Evolutionary conservation across 768 basidiomycete species (phyloP).

Genomic region (Podaxis rugospora): DNA sequence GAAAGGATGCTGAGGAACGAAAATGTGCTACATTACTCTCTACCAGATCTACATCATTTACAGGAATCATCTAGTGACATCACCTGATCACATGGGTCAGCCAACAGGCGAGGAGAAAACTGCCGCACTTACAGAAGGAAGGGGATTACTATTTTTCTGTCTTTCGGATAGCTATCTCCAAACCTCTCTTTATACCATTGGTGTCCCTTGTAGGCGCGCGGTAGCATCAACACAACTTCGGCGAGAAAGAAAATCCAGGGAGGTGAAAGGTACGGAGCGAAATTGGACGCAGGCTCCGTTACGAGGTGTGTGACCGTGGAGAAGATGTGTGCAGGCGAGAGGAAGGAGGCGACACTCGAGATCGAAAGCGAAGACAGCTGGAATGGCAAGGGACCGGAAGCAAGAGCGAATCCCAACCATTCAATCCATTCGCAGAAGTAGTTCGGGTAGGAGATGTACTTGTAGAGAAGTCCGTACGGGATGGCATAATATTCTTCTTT

Average conservation of each 20-base stretch:
- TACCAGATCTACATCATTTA: no score
- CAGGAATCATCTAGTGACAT: not conserved
- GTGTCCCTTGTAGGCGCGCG: conserved; percentile 79
- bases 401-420: conserved; percentile 85
- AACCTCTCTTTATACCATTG: conserved; percentile 82
- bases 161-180: conserved; percentile 67
- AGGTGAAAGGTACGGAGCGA: conserved; percentile 49
- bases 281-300: conserved; percentile 25
- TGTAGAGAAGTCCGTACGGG: conserved; percentile 75
- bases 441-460: conserved; percentile 84
- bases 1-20: not conserved
- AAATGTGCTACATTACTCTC: not conserved
- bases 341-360: conserved; percentile 13
- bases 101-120: not conserved
- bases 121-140: conserved; percentile 47
- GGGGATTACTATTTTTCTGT: conserved; percentile 78
- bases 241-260: conserved; percentile 77
- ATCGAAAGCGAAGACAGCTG: conserved; percentile 17
- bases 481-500: conserved; percentile 65
- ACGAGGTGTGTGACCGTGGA: conserved; percentile 10
- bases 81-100: not conserved
- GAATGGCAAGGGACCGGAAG: conserved; percentile 52
- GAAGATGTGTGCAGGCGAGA: conserved; percentile 6
- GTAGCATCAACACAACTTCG: conserved; percentile 76
- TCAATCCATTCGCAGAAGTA: conserved; percentile 96